phyloP scores from a whole-genome alignment of 441 rosid species.

The Iberis amara region DNA sequence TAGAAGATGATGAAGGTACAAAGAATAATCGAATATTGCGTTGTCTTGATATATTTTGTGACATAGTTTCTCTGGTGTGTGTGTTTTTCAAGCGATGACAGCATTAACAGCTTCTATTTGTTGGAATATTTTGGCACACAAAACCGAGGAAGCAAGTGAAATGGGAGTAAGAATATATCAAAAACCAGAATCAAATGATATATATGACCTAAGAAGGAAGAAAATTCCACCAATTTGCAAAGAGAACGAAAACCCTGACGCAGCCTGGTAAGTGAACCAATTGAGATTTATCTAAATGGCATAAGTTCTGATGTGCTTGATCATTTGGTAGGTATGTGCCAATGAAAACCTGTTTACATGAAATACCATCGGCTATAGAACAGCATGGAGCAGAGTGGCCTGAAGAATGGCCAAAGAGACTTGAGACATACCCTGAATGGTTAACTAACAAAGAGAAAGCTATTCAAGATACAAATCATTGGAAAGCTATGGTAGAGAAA shows the following conservation, averaged over 20 bases:
- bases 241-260: conserved; percentile 84
- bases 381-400: conserved; percentile 95
- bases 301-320: neutral
- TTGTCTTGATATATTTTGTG: neutral
- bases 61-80: conserved; percentile 12
- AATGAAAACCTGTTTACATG: conserved; percentile 65
- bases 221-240: conserved; percentile 78
- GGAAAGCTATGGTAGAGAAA: conserved; percentile 71
- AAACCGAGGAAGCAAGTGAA: conserved; percentile 82
- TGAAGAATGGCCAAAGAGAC: conserved; percentile 91
- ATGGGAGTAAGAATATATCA: conserved; percentile 84
- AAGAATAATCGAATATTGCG: neutral
- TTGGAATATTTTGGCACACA: conserved; percentile 90
- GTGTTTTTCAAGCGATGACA: conserved; percentile 55
- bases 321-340: conserved; percentile 59
- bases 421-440: conserved; percentile 91
- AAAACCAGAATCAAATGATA: conserved; percentile 86
- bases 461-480: conserved; percentile 52
- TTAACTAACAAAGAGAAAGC: conserved; percentile 57
- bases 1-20: conserved; percentile 71
- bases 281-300: conserved; percentile 1
- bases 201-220: conserved; percentile 72
- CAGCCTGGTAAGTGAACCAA: conserved; percentile 64
- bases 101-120: conserved; percentile 71
- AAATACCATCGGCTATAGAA: conserved; percentile 77